Percentiles rank a stretch among this genome's conserved stretches.
These are phyloP conservation scores for Entonaema liquescens DNA, from an alignment of 495 filamentous ascomycete species.

Conservation along the genomic window DNA sequence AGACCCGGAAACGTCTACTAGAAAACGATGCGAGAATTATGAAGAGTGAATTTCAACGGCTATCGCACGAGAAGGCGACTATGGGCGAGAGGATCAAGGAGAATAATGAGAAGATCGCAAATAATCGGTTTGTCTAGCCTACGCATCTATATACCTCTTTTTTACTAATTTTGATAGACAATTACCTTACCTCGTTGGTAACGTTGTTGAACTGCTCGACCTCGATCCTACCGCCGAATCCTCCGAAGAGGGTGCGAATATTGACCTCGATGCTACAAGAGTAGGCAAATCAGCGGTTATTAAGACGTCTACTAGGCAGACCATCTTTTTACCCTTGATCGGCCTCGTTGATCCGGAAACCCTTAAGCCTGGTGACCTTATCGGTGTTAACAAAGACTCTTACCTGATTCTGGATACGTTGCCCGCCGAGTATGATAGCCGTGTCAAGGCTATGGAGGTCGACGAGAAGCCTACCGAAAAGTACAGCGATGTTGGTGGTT, in stretches of 20 bases:
- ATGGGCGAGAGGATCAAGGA: slow-evolving; percentile 99
- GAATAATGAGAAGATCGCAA: slow-evolving; percentile 97
- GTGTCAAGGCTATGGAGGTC: slow-evolving; percentile 99
- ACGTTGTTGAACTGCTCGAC: slow-evolving; percentile 96
- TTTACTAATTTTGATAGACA: slow-evolving; percentile 66
- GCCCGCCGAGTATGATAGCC: slow-evolving; percentile 98
- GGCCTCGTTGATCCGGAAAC: slow-evolving; percentile 94
- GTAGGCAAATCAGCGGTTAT: slow-evolving; percentile 99
- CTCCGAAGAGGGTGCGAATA: slow-evolving; percentile 96
- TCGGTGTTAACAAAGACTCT: slow-evolving; percentile 99
- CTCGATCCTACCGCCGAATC: slow-evolving; percentile 96
- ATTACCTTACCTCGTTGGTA: slow-evolving; percentile 97
- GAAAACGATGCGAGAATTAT: slow-evolving; percentile 98
- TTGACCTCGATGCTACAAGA: slow-evolving; percentile 95
- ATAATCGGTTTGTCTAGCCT: slow-evolving; percentile 78
- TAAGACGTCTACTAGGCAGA: slow-evolving; percentile 99
- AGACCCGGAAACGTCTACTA: slow-evolving; percentile 83
- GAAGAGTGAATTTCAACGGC: slow-evolving; percentile 94
- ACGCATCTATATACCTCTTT: neutral
- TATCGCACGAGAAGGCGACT: slow-evolving; percentile 91
- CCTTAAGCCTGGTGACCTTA: slow-evolving; percentile 93
- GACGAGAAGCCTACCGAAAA: slow-evolving; percentile 99
- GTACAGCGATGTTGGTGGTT: slow-evolving; percentile 95
- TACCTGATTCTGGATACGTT: slow-evolving; percentile 98
- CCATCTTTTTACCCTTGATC: slow-evolving; percentile 98